Conservation (phyloP, 345 rosid species). For the Arabidopsis suecica region DNA sequence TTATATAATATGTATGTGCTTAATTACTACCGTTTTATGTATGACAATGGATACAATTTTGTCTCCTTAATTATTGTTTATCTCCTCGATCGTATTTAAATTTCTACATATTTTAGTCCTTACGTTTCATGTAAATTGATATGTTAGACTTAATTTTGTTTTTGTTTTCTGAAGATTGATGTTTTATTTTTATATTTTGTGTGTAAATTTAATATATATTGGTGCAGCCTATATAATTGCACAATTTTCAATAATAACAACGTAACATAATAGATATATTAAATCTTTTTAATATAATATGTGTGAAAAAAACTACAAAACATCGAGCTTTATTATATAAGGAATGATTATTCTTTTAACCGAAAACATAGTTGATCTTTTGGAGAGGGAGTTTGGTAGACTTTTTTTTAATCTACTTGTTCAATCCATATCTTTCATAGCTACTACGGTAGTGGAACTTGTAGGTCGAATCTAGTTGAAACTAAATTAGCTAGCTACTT, state of each 20-base stretch:
- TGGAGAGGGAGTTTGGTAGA: neutral
- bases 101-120: neutral
- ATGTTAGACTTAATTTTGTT: neutral
- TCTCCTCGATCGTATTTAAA: neutral
- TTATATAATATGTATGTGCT: neutral
- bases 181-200: neutral
- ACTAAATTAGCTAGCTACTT: neutral
- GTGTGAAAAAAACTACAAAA: neutral
- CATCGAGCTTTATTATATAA: neutral
- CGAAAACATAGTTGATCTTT: neutral
- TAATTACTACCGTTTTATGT: slow-evolving; percentile 19
- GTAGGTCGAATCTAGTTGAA: slow-evolving; percentile 6
- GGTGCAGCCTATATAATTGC: slow-evolving; percentile 3
- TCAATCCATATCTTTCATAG: slow-evolving; percentile 2
- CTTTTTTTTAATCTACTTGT: neutral
- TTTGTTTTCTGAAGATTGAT: neutral
- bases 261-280: neutral
- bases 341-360: neutral
- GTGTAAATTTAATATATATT: neutral
- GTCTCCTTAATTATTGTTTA: slow-evolving; percentile 8
- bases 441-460: slow-evolving; percentile 7
- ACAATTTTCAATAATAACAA: neutral
- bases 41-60: slow-evolving; percentile 33
- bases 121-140: slow-evolving; percentile 18
- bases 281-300: neutral